These are phyloP conservation scores for Stylosanthes scabra DNA, from an alignment of 331 rosid species.

Conservation along the genomic window DNA sequence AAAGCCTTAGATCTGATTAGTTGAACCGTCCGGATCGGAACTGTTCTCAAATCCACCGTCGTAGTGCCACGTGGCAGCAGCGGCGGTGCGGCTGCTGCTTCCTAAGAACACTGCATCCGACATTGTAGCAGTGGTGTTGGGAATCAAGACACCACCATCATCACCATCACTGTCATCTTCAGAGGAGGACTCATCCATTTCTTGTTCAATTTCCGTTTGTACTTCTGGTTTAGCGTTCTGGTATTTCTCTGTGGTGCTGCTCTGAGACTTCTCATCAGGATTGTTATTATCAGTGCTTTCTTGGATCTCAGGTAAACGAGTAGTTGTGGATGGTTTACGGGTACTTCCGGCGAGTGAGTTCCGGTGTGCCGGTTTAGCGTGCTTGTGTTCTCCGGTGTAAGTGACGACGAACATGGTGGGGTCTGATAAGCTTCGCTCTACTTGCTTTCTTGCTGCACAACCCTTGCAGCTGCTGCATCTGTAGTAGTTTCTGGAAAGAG, in stretches of 20 bases:
- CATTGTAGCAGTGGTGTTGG: constrained; percentile 23
- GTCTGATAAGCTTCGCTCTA: constrained; percentile 67
- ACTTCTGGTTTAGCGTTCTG: no score
- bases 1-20: no score
- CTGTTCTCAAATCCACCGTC: neutral
- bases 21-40: neutral
- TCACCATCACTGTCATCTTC: neutral
- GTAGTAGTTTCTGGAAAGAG: constrained; percentile 67
- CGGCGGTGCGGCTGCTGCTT: no score
- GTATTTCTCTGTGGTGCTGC: no score
- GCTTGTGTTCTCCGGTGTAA: constrained; percentile 79
- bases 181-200: neutral
- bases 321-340: constrained; percentile 32
- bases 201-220: neutral
- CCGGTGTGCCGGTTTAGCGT: constrained; percentile 73
- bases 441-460: constrained; percentile 75
- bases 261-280: no score
- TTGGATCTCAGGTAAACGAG: neutral
- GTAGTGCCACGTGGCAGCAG: neutral
- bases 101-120: constrained; percentile 27
- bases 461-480: constrained; percentile 84
- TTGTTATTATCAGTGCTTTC: neutral
- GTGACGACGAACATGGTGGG: constrained; percentile 59
- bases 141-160: neutral
- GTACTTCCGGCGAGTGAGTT: constrained; percentile 74